Percentiles rank a stretch among this genome's conserved stretches.
Evolutionary conservation across 345 rosid species (phyloP).

Genomic region (Passiflora organensis): DNA sequence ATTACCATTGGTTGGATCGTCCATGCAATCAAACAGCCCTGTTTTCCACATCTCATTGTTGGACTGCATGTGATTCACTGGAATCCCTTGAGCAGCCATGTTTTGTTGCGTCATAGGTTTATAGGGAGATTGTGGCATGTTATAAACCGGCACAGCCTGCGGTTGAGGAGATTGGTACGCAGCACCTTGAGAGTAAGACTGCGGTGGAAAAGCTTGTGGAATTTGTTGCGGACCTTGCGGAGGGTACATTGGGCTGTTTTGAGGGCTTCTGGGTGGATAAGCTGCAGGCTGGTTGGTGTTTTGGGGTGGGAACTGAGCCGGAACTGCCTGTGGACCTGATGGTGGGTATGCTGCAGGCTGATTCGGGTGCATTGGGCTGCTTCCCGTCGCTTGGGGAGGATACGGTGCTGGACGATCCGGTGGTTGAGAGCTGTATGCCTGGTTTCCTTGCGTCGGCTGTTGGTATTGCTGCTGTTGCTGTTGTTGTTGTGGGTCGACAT

Average conservation of each 20-base stretch:
- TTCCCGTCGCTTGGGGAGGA: neutral
- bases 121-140: neutral
- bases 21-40: conserved; percentile 6
- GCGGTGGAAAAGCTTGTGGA: neutral
- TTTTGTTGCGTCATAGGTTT: neutral
- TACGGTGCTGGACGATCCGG: neutral
- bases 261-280: conserved; percentile 1
- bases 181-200: neutral
- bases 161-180: neutral
- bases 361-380: neutral
- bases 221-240: neutral
- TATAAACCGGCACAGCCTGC: neutral
- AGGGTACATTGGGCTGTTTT: neutral
- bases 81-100: neutral
- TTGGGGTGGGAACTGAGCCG: neutral
- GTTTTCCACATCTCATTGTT: neutral
- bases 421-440: neutral
- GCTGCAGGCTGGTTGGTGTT: neutral
- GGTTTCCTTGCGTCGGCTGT: neutral
- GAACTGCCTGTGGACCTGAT: neutral
- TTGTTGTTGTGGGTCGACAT: neutral
- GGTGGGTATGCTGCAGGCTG: conserved; percentile 7
- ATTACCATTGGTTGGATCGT: conserved; percentile 56
- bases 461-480: neutral
- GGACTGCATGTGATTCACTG: neutral